These are phyloP conservation scores for Carnegiea gigantea DNA, from an alignment of 179 eudicot genomes.

Conservation along the genomic window DNA sequence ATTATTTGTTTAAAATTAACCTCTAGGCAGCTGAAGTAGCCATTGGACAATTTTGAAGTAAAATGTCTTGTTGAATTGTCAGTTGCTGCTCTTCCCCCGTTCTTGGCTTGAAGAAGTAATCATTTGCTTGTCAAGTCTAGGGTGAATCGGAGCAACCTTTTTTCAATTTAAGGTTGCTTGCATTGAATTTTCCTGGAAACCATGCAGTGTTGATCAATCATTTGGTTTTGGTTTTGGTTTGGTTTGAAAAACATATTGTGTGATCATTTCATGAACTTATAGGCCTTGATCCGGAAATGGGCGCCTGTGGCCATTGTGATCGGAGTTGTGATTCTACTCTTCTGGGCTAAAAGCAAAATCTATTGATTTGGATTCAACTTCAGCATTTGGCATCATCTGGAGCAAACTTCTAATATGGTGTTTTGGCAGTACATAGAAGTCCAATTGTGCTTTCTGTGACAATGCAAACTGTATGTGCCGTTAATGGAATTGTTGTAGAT, in stretches of 20 bases:
- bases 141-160: neutral
- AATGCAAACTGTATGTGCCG: conserved; percentile 4
- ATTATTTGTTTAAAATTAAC: neutral
- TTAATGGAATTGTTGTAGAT: neutral
- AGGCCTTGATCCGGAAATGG: conserved; percentile 71
- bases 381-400: neutral
- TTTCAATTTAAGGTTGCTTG: too few relatives aligned
- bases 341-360: conserved; percentile 56
- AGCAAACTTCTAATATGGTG: neutral
- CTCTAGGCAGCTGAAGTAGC: neutral
- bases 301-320: conserved; percentile 68
- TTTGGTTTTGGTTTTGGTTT: neutral
- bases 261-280: neutral
- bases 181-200: too few relatives aligned
- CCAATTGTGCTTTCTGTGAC: neutral
- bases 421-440: neutral
- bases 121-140: too few relatives aligned
- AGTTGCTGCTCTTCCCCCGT: neutral
- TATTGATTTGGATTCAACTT: conserved; percentile 38
- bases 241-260: neutral
- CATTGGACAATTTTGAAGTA: neutral
- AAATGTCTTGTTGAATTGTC: neutral
- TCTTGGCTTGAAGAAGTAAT: too few relatives aligned
- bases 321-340: conserved; percentile 56
- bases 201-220: neutral